Conservation (phyloP, 495 filamentous ascomycete species). For the Parmelia sp. region DNA sequence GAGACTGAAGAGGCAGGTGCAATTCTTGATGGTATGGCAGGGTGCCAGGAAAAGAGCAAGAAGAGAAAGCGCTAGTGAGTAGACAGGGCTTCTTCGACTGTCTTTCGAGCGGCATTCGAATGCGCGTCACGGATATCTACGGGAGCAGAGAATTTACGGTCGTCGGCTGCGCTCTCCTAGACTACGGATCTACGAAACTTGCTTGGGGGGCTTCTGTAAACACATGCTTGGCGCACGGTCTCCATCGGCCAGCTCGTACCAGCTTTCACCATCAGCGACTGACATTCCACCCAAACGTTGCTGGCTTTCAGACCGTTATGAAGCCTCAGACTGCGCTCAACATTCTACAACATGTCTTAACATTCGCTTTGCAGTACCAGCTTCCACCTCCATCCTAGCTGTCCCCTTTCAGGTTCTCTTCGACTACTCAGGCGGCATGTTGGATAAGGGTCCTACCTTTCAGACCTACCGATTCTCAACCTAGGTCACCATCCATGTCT, state of each 20-base stretch:
- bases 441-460: conserved; percentile 18
- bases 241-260: neutral
- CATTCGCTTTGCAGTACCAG: neutral
- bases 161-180: neutral
- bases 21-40: conserved; percentile 28
- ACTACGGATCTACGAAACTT: neutral
- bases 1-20: conserved; percentile 33
- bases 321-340: neutral
- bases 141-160: neutral
- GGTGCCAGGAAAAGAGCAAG: conserved; percentile 56
- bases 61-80: conserved; percentile 60
- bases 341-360: neutral
- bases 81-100: neutral
- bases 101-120: neutral
- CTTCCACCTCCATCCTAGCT: conserved; percentile 4
- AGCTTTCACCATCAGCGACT: neutral
- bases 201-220: neutral
- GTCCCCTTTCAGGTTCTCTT: conserved; percentile 7
- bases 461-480: conserved; percentile 1
- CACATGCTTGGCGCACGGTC: neutral
- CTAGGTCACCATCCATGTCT: neutral
- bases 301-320: neutral
- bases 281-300: neutral
- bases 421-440: conserved; percentile 10
- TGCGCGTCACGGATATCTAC: neutral